phyloP scores from a whole-genome alignment of 2,329 filamentous ascomycete species.

The Ophiobolus disseminans region DNA sequence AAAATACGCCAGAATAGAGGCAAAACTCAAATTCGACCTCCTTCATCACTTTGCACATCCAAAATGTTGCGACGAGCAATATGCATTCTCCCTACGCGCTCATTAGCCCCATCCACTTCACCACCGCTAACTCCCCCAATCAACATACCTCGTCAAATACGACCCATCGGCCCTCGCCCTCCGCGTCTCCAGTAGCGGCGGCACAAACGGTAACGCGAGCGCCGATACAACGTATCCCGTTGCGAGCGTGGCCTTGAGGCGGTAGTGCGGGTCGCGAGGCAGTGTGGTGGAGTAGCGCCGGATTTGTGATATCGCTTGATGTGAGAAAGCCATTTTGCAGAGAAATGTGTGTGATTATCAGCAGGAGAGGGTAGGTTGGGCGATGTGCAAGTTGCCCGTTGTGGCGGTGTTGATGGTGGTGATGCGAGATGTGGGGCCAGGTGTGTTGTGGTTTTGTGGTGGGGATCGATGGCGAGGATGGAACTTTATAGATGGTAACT shows the following conservation, averaged over 20 bases:
- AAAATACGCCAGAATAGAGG: no score
- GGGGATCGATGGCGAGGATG: slow-evolving; percentile 1
- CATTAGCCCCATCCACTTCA: no score
- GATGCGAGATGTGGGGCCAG: slow-evolving; percentile 11
- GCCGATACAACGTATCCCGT: slow-evolving; percentile 48
- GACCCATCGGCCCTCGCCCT: slow-evolving; percentile 47
- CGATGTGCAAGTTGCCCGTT: not conserved
- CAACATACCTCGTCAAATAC: slow-evolving; percentile 47
- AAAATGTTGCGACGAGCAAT: slow-evolving; percentile 35
- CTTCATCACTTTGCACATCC: slow-evolving; percentile 36
- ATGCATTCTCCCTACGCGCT: slow-evolving; percentile 34
- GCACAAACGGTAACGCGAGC: slow-evolving; percentile 50
- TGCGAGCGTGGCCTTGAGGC: slow-evolving; percentile 45
- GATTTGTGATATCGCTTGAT: slow-evolving; percentile 40
- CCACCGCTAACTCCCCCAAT: no score
- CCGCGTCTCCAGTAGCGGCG: slow-evolving; percentile 47
- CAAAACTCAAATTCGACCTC: no score
- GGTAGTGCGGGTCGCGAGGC: slow-evolving; percentile 45
- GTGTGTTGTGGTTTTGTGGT: not conserved
- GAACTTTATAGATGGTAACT: no score
- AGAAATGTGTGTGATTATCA: not conserved
- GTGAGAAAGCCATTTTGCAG: slow-evolving; percentile 38
- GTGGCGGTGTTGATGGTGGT: not conserved
- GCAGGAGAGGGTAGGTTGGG: not conserved
- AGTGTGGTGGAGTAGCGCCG: slow-evolving; percentile 46